These are phyloP conservation scores for Tephrocybe sp. DNA, from an alignment of 768 basidiomycete species.

Conservation along the genomic window DNA sequence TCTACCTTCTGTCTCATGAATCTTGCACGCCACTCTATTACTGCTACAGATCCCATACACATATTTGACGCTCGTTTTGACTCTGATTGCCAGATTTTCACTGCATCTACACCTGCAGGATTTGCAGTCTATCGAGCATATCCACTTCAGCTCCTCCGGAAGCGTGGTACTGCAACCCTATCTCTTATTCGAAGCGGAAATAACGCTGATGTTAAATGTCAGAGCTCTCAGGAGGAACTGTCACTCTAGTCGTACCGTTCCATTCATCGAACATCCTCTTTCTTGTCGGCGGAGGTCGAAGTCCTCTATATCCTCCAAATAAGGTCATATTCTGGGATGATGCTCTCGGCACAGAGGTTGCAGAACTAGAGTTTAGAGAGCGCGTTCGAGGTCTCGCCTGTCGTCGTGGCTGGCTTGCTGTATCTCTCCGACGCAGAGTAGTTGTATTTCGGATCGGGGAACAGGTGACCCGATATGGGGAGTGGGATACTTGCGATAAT, in stretches of 20 bases:
- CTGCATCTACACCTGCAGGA: constrained; percentile 72
- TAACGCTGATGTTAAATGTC: constrained; percentile 5
- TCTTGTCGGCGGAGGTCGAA: constrained; percentile 83
- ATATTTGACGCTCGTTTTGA: constrained; percentile 80
- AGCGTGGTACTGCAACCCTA: constrained; percentile 57
- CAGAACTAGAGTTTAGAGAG: constrained; percentile 88
- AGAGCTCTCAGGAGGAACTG: constrained; percentile 81
- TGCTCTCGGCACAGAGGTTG: constrained; percentile 68
- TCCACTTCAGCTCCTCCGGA: constrained; percentile 75
- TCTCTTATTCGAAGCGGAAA: constrained; percentile 1
- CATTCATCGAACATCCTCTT: constrained; percentile 83
- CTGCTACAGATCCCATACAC: constrained; percentile 68
- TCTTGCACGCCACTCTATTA: constrained; percentile 81
- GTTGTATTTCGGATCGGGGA: constrained; percentile 73
- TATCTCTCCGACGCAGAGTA: constrained; percentile 75
- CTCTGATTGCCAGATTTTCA: constrained; percentile 78
- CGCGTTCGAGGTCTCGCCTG: constrained; percentile 77
- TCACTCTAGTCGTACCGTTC: constrained; percentile 72
- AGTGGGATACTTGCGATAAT: constrained; percentile 90
- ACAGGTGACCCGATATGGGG: constrained; percentile 58
- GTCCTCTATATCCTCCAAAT: constrained; percentile 87
- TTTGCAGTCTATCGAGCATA: constrained; percentile 80
- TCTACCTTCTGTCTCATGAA: constrained; percentile 56
- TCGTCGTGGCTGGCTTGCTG: constrained; percentile 80
- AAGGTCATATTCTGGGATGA: constrained; percentile 93